Evolutionary conservation across 768 basidiomycete species (phyloP).

Genomic region (Leucocoprinus leucothites): DNA sequence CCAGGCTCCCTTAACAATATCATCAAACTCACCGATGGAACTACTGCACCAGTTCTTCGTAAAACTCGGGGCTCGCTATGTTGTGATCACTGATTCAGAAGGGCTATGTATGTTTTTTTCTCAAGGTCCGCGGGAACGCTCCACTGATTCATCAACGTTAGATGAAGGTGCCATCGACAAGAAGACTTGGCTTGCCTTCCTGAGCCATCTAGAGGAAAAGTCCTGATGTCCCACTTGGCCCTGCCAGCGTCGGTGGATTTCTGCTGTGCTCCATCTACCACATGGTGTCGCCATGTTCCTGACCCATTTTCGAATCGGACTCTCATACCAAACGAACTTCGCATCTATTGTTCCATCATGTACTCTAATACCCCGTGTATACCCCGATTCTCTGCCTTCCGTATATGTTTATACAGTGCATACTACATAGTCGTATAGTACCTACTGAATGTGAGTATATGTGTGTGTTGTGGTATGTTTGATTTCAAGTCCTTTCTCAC

Average conservation of each 20-base stretch:
- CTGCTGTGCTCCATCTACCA: conserved; percentile 11
- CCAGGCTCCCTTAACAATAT: conserved; percentile 85
- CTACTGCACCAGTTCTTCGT: conserved; percentile 92
- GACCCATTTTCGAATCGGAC: too few species aligned
- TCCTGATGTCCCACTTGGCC: conserved; percentile 8
- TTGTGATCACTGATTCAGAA: conserved; percentile 78
- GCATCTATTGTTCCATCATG: too few species aligned
- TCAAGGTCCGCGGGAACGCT: not conserved
- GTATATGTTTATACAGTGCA: too few species aligned
- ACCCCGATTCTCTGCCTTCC: too few species aligned
- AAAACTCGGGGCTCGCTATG: conserved; percentile 89
- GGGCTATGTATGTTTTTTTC: conserved; percentile 65
- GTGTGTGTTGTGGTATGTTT: not conserved
- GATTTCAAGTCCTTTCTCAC: not conserved
- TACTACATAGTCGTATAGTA: too few species aligned
- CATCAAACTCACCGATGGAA: conserved; percentile 83
- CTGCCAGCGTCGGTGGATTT: too few species aligned
- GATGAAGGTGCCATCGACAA: conserved; percentile 93
- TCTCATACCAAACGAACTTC: too few species aligned
- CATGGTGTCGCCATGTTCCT: too few species aligned
- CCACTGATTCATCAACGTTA: conserved; percentile 23
- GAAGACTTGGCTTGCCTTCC: conserved; percentile 89
- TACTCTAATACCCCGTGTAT: too few species aligned
- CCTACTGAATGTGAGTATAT: not conserved
- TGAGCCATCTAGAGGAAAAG: conserved; percentile 71